Evolutionary conservation across 192 early-diverging fungal genomes (phyloP), one percentile per base, ranked within the genome.

Genomic region (Spizellomyces punctatus): DNA sequence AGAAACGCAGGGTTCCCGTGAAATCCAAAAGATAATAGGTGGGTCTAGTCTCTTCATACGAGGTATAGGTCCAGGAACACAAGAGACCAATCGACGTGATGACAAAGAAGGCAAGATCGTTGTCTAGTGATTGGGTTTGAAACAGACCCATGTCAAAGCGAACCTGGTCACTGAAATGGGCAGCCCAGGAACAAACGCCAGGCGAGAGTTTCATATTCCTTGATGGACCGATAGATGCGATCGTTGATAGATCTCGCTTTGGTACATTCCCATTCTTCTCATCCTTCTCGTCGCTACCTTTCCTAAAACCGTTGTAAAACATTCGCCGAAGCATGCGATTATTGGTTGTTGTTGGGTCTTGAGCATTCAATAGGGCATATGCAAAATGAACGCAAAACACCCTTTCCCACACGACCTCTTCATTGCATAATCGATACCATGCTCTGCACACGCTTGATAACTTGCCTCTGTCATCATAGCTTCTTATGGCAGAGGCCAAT

Each of bases 91-190:
- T 2, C n/a, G 59, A 27, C n/a, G 59, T 61, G 12, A 61, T 61
- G 12, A 22, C 22, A 27, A 17, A 61, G 22, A 61, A 61, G n/a
- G n/a, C 59, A 10, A 22, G 12, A 27, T n/a, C 36, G 12, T 61
- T 61, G 59, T 22, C 59, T 12, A 61, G 22, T 14, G 16, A 61
- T 27, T n/a, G 36, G 12, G 59, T 61, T 12, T 22, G 59, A 36
- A 61, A 61, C 17, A 61, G 59, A 36, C 59, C 59, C n/a, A 61
- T n/a, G 12, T 12, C 36, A 27, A 19, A 27, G 59, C 59, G 59
- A 36, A 22, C n/a, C 10, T 61, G 59, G 22, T 36, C n/a, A 36
- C 16, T 22, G 22, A 17, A 61, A 27, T n/a, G 22, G 59, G n/a
- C 12, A 12, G 16, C 17, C 17, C 17, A 61, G 59, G 52, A 54